These are phyloP conservation scores for Myochromella boudieri DNA, from an alignment of 768 basidiomycete genomes.

Conservation along the genomic window DNA sequence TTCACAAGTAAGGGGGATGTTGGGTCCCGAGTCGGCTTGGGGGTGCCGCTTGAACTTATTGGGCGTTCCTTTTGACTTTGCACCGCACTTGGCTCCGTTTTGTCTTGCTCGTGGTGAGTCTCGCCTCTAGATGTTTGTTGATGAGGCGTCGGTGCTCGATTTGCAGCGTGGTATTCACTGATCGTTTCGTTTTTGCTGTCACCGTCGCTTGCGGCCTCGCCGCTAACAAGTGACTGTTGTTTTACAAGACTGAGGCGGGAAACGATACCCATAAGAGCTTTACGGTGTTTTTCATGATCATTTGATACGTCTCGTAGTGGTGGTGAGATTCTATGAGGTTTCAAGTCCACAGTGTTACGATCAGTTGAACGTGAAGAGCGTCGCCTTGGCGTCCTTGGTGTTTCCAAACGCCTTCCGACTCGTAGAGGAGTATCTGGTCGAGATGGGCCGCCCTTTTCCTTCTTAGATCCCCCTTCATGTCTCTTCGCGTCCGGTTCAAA, in stretches of 20 bases:
- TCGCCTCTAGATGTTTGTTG: slow-evolving; percentile 13
- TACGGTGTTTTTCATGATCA: slow-evolving; percentile 28
- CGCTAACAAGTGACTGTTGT: background rate
- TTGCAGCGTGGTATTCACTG: slow-evolving; percentile 30
- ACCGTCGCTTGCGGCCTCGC: no score
- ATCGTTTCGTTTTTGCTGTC: no score
- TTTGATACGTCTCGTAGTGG: slow-evolving; percentile 8
- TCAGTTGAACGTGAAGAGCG: background rate
- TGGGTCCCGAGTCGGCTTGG: slow-evolving; percentile 10
- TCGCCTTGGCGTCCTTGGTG: background rate
- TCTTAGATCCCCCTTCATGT: background rate
- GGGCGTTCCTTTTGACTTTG: slow-evolving; percentile 19
- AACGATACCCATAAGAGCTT: slow-evolving; percentile 36
- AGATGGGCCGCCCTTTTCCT: background rate
- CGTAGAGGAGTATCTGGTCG: background rate
- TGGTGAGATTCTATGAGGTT: background rate
- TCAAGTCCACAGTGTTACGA: background rate
- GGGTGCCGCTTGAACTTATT: slow-evolving; percentile 23
- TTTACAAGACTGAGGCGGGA: slow-evolving; percentile 24
- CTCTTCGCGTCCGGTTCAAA: slow-evolving; percentile 6
- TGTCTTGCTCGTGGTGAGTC: background rate
- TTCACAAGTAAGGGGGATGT: background rate
- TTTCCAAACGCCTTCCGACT: background rate
- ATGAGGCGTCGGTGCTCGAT: slow-evolving; percentile 35
- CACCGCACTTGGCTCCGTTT: background rate